Conservation (phyloP, 805 yeast genomes). For the Cyberlindnera meyerae region DNA sequence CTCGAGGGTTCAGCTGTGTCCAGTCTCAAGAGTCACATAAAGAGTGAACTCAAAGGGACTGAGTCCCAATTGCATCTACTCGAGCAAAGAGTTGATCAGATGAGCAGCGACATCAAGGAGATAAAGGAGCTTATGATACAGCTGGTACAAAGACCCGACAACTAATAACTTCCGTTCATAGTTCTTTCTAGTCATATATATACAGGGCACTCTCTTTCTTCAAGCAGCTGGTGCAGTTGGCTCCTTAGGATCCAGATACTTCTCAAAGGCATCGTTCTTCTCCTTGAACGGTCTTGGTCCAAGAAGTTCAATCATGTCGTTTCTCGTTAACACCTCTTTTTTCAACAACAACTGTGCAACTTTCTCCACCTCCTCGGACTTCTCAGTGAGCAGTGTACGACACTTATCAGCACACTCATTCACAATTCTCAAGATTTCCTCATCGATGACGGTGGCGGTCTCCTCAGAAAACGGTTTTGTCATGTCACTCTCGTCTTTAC, state of each 20-base stretch:
- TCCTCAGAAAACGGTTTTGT: slow-evolving; percentile 88
- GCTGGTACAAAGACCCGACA: too few species aligned
- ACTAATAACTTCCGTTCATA: too few species aligned
- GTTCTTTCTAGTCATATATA: too few species aligned
- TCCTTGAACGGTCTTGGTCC: slow-evolving; percentile 94
- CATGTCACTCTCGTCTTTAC: slow-evolving; percentile 57
- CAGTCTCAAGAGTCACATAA: too few species aligned
- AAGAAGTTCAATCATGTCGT: slow-evolving; percentile 82
- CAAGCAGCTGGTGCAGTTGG: slow-evolving; percentile 3
- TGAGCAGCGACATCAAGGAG: too few species aligned
- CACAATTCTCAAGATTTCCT: slow-evolving; percentile 76
- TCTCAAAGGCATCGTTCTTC: slow-evolving; percentile 85
- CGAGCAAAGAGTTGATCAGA: too few species aligned
- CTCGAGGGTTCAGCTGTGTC: too few species aligned
- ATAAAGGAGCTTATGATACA: too few species aligned
- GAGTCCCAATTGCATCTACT: too few species aligned
- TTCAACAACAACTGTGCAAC: slow-evolving; percentile 83
- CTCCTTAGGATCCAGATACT: slow-evolving; percentile 42
- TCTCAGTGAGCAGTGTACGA: slow-evolving; percentile 58
- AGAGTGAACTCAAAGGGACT: too few species aligned
- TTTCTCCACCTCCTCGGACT: slow-evolving; percentile 67
- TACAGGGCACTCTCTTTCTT: neutral
- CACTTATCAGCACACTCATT: slow-evolving; percentile 72
- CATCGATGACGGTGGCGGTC: slow-evolving; percentile 76
- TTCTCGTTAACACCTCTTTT: slow-evolving; percentile 89